Percentiles rank a stretch among this genome's conserved stretches.
Conservation (phyloP, 2,329 filamentous ascomycete genomes). For the Pseudogymnoascus sp. region DNA sequence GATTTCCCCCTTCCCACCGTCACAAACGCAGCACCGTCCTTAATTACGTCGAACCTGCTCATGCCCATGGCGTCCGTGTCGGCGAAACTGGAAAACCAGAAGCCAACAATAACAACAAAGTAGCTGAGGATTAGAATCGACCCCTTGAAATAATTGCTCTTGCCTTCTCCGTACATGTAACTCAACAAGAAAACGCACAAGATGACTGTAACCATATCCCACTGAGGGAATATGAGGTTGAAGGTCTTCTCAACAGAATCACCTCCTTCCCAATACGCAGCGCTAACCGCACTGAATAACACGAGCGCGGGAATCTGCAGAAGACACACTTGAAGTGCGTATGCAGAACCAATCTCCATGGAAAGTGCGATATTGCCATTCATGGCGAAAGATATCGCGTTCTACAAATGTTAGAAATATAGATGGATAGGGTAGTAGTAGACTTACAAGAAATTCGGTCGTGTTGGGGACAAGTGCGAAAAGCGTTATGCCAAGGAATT, state of each 20-base stretch:
- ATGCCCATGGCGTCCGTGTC: slow-evolving; percentile 27
- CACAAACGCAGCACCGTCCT: slow-evolving; percentile 27
- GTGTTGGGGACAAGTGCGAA: slow-evolving; percentile 97
- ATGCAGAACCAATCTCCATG: slow-evolving; percentile 98
- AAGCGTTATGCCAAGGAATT: slow-evolving; percentile 92
- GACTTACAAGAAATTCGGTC: slow-evolving; percentile 83
- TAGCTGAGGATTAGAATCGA: slow-evolving; percentile 91
- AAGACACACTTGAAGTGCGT: slow-evolving; percentile 91
- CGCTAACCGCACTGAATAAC: slow-evolving; percentile 76
- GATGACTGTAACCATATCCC: slow-evolving; percentile 98
- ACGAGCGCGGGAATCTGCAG: slow-evolving; percentile 91
- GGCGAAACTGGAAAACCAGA: slow-evolving; percentile 67
- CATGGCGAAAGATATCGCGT: slow-evolving; percentile 99
- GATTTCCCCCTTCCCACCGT: slow-evolving; percentile 26
- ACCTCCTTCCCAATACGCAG: slow-evolving; percentile 44
- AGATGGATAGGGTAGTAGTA: background rate
- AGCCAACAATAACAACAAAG: slow-evolving; percentile 83
- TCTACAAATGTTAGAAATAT: slow-evolving; percentile 42
- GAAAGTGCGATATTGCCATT: slow-evolving; percentile 97
- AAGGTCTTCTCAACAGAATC: slow-evolving; percentile 60
- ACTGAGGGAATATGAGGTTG: slow-evolving; percentile 91
- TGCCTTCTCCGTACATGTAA: slow-evolving; percentile 96
- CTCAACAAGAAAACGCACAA: slow-evolving; percentile 92
- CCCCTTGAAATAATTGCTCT: slow-evolving; percentile 99
- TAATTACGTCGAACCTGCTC: slow-evolving; percentile 29